phyloP scores from a whole-genome alignment of 768 basidiomycete genomes.

The Galerina marginata region DNA sequence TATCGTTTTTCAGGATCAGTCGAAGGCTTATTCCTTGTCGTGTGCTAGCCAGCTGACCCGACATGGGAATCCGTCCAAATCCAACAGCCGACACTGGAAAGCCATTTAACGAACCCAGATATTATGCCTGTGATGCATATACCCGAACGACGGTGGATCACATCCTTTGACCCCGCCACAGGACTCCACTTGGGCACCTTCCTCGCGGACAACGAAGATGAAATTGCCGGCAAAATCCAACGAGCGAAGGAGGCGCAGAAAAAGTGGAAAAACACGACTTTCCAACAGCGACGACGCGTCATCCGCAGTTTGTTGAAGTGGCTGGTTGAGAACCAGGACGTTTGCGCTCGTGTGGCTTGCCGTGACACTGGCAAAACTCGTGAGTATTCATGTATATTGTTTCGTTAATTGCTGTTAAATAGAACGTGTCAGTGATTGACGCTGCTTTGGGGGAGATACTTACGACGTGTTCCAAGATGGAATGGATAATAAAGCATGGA shows the following conservation, averaged over 20 bases:
- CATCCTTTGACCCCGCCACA: conserved; percentile 91
- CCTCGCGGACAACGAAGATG: conserved; percentile 72
- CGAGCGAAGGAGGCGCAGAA: conserved; percentile 70
- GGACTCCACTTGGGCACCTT: conserved; percentile 80
- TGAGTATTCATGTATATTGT: conserved; percentile 41
- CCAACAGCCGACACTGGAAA: conserved; percentile 61
- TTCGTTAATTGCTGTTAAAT: conserved; percentile 5
- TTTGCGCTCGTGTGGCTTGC: conserved; percentile 85
- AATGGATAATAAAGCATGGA: conserved; percentile 89
- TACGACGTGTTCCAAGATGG: conserved; percentile 93
- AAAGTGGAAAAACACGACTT: conserved; percentile 76
- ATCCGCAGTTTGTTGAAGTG: conserved; percentile 88
- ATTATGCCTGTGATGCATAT: conserved; percentile 56
- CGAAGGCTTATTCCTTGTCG: neutral
- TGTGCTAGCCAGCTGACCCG: conserved; percentile 61
- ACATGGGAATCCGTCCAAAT: conserved; percentile 62
- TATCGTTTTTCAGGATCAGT: conserved; percentile 4
- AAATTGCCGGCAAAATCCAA: conserved; percentile 77
- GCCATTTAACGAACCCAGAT: conserved; percentile 62
- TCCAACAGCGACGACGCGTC: conserved; percentile 80
- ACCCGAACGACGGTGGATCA: conserved; percentile 71
- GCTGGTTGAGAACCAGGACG: conserved; percentile 90
- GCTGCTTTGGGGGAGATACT: conserved; percentile 94
- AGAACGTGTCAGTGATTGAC: conserved; percentile 71
- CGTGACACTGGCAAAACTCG: conserved; percentile 96